Percentiles rank a stretch among this genome's conserved stretches.
phyloP scores from a whole-genome alignment of 495 filamentous ascomycete genomes.

The Penicillium pulvis region DNA sequence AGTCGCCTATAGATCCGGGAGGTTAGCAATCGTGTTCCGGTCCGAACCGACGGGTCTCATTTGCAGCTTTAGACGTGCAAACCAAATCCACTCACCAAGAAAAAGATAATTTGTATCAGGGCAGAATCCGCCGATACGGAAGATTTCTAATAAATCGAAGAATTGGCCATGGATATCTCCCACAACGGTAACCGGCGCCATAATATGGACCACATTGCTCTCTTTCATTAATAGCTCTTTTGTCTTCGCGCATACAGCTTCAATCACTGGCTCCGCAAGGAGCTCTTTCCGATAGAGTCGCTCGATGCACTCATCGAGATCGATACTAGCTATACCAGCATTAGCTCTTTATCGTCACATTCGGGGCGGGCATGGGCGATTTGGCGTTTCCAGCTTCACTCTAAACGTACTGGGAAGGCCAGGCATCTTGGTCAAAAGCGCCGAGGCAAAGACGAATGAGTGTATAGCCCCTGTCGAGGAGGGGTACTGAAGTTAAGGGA shows the following conservation, averaged over 20 bases:
- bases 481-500: background rate
- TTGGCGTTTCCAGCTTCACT: background rate
- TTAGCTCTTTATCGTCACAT: constrained; percentile 7
- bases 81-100: constrained; percentile 61
- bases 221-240: constrained; percentile 99
- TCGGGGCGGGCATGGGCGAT: background rate
- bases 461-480: background rate
- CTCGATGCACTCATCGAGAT: constrained; percentile 96
- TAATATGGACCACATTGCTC: constrained; percentile 98
- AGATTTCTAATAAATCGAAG: constrained; percentile 98
- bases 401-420: constrained; percentile 75
- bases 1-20: constrained; percentile 67
- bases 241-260: constrained; percentile 98
- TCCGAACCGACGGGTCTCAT: background rate
- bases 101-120: constrained; percentile 98
- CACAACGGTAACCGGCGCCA: constrained; percentile 95
- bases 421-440: constrained; percentile 61
- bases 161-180: constrained; percentile 99
- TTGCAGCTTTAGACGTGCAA: background rate
- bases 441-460: constrained; percentile 7
- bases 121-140: constrained; percentile 94
- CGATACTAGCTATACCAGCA: constrained; percentile 73
- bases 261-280: constrained; percentile 94
- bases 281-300: constrained; percentile 95
- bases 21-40: constrained; percentile 4